Conservation (phyloP, 805 yeast genomes). For the Torulaspora microellipsoides region DNA sequence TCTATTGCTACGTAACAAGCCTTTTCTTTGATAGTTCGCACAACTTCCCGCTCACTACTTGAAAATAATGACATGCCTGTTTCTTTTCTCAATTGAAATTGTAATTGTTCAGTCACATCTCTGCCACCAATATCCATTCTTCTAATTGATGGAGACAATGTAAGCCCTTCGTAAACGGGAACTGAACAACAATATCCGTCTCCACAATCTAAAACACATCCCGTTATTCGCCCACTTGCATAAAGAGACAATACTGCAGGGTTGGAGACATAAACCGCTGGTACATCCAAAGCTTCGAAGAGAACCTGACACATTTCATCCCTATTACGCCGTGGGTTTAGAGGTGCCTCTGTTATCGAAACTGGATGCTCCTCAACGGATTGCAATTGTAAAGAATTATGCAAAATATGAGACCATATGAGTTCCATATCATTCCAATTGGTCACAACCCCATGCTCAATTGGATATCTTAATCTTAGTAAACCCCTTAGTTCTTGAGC, state of each 20-base stretch:
- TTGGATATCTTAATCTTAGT: conserved; percentile 64
- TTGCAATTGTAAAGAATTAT: conserved; percentile 50
- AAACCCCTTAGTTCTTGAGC: conserved; percentile 80
- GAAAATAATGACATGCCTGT: conserved; percentile 62
- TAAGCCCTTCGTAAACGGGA: conserved; percentile 87
- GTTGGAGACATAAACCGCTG: conserved; percentile 92
- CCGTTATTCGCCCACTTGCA: conserved; percentile 88
- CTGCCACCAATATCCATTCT: conserved; percentile 82
- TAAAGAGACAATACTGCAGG: conserved; percentile 84
- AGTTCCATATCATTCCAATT: conserved; percentile 87
- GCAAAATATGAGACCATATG: conserved; percentile 68
- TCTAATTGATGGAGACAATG: conserved; percentile 65
- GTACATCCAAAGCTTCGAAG: conserved; percentile 87
- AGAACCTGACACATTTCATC: conserved; percentile 88
- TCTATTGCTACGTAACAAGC: conserved; percentile 61
- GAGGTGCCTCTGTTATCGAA: conserved; percentile 82
- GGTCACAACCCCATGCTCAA: conserved; percentile 70
- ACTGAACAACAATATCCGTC: conserved; percentile 88
- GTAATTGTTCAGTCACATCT: conserved; percentile 74
- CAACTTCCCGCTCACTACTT: conserved; percentile 79
- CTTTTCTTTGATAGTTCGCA: conserved; percentile 70
- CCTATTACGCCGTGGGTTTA: conserved; percentile 79
- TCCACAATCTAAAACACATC: conserved; percentile 85
- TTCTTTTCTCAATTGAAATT: conserved; percentile 57
- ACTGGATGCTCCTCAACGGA: conserved; percentile 80